Evolutionary conservation across 257 asterid species (phyloP), one percentile per base, ranked within the genome.

Genomic region (Anisodus acutangulus): DNA sequence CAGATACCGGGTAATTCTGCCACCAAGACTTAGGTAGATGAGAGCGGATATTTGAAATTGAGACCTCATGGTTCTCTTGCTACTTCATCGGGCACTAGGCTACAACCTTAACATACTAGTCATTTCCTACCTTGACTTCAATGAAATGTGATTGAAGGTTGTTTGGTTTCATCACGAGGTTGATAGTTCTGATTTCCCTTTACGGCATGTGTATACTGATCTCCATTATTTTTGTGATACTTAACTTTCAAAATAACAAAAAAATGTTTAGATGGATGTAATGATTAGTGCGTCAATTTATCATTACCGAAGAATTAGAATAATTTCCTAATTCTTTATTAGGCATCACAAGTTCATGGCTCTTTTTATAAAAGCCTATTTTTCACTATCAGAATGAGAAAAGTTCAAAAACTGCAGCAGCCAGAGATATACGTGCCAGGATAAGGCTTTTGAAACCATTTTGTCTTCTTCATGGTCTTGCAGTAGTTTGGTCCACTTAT

Each of bases 401-500:
- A 70, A 22, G 45, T 12, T 74, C 8, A 26, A 12, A 26, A 51
- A 76, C 45, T 51, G 63, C 17, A 3, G 26, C 81, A 51, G 17
- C 22, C 0, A 22, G 59, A 49, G 19, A 76, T 22, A 11, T 49
- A 74, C 19, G n/a, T 19, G 60, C 60, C 5, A 19, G 62, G 81
- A 49, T 51, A 10, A 49, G 81, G 45, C 62, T 19, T 47, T 10
- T 47, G 59, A 47, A 47, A 72, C 41, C 59, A 47, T 72, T 47
- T 72, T 72, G 43, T n/a, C 41, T 54, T 49, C 81, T 74, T 2
- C 45, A 49, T 26, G 10, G 62, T 51, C 62, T 74, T 74, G 81
- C 63, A 49, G 81, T 49, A 74, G 81, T 22, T 76, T 51, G 45
- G 81, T 51, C 59, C 17, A 51, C 45, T 49, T 74, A 76, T 22